These are phyloP conservation scores for Cenchrus purpureus DNA, from an alignment of 176 grass and related monocot species.

Conservation along the genomic window DNA sequence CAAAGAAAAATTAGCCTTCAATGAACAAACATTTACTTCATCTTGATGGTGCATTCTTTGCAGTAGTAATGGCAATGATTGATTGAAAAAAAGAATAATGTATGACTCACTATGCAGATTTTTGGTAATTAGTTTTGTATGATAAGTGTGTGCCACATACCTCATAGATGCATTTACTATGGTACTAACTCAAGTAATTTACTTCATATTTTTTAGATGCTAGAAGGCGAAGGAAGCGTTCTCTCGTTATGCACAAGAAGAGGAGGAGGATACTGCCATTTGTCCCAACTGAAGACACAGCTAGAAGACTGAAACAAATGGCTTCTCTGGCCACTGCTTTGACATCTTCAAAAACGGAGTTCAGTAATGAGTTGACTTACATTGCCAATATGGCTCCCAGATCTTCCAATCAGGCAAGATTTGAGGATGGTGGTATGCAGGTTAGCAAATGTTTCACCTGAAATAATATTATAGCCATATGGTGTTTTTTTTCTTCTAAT, in stretches of 20 bases:
- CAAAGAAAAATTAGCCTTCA: background rate
- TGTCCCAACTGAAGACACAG: conserved; percentile 60
- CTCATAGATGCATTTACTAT: background rate
- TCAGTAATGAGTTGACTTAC: conserved; percentile 79
- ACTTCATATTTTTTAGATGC: conserved; percentile 50
- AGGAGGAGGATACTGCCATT: conserved; percentile 83
- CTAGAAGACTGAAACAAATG: conserved; percentile 72
- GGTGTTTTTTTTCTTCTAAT: conserved; percentile 5
- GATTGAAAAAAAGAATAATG: background rate
- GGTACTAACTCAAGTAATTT: conserved; percentile 19
- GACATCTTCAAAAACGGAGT: conserved; percentile 64
- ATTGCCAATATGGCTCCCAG: conserved; percentile 63
- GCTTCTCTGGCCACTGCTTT: conserved; percentile 83
- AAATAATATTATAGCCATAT: conserved; percentile 8
- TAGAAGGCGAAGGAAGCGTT: conserved; percentile 64
- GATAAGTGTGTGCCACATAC: conserved; percentile 13
- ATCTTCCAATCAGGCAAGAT: conserved; percentile 64
- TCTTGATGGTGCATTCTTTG: background rate
- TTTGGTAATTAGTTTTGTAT: background rate
- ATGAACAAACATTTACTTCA: background rate
- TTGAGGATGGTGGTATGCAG: conserved; percentile 93
- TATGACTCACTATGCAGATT: background rate
- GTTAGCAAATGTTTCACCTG: conserved; percentile 37
- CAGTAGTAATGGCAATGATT: background rate
- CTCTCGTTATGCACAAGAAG: conserved; percentile 78